These are phyloP conservation scores for Verruconis gallopava DNA, from an alignment of 2,329 filamentous ascomycete genomes.

Conservation along the genomic window DNA sequence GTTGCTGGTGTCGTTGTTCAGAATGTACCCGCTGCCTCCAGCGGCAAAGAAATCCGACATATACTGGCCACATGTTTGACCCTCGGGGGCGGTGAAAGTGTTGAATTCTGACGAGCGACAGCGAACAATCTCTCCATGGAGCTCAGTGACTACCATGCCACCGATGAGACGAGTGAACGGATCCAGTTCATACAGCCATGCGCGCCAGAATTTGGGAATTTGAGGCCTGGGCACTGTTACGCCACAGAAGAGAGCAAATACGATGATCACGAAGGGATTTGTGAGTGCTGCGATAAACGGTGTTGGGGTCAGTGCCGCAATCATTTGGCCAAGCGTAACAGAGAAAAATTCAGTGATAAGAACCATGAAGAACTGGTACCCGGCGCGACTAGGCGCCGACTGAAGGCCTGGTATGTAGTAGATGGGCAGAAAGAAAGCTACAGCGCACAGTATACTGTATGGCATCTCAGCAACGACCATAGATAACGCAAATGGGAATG, in stretches of 20 bases:
- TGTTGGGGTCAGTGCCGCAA: slow-evolving; percentile 65
- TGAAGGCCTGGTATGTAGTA: slow-evolving; percentile 78
- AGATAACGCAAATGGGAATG: slow-evolving; percentile 62
- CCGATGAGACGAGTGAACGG: slow-evolving; percentile 73
- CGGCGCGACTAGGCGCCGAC: slow-evolving; percentile 49
- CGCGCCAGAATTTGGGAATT: slow-evolving; percentile 67
- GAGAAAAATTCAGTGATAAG: slow-evolving; percentile 75
- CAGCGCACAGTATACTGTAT: slow-evolving; percentile 67
- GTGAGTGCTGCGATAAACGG: slow-evolving; percentile 68
- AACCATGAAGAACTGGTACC: slow-evolving; percentile 78
- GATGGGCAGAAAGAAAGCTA: slow-evolving; percentile 67
- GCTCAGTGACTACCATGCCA: slow-evolving; percentile 66
- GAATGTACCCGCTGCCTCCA: slow-evolving; percentile 61
- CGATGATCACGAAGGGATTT: slow-evolving; percentile 72
- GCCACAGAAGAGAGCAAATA: slow-evolving; percentile 76
- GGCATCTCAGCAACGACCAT: slow-evolving; percentile 78
- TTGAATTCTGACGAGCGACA: slow-evolving; percentile 54
- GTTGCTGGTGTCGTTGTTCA: slow-evolving; percentile 47
- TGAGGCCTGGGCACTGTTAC: slow-evolving; percentile 67
- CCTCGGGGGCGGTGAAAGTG: slow-evolving; percentile 51
- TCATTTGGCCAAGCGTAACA: slow-evolving; percentile 59
- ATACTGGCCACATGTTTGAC: slow-evolving; percentile 60
- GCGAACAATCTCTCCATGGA: slow-evolving; percentile 50
- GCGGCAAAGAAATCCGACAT: slow-evolving; percentile 56
- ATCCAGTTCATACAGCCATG: slow-evolving; percentile 71